Evolutionary conservation across 2,329 filamentous ascomycete species (phyloP), one percentile per base, ranked within the genome.

Genomic region (Pezicula neosporulosa): DNA sequence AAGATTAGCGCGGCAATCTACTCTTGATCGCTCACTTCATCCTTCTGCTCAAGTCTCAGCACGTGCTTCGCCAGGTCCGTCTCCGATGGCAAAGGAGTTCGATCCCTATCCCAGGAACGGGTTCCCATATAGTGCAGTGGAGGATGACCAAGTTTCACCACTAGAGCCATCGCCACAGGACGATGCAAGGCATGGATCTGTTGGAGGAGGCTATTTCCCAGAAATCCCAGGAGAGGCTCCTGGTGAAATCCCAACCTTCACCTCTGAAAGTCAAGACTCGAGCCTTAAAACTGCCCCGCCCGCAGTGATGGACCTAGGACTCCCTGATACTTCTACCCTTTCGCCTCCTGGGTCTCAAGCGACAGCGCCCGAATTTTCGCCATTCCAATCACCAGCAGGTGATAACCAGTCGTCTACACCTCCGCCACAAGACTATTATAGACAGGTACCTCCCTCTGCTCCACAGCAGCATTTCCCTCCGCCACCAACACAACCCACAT

Each of bases 131-230:
- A 60, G 54, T 16, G 59, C 57, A 9, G 61, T 65, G n/a, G 60
- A 68, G 35, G 56, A 64, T 48, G 61, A 63, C 45, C 74, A 78
- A 48, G 73, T 80, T 3, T 81, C 79, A n/a, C 78, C 80, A 1
- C 68, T 80, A 19, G 77, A 77, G 18, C 66, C 73, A 38, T 68
- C 72, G 12, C 64, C 64, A 1, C 63, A 67, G 33, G 70, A 70
- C 15, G 10, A 8, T 30, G 28, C 28, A 30, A 70, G 76, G 44
- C 70, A 74, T 44, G 70, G 69, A 10, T 81, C 78, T 6, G 65
- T 77, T 6, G 78, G 78, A 18, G 79, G 78, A 13, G 81, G 80
- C 43, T 84, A 83, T 66, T 84, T 83, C 53, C 81, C 80, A 3
- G 68, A 71, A 46, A 70, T 48, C 12, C 42, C 42, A 28, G 18